These are phyloP conservation scores for Arthroderma sp. DNA, from an alignment of 2,329 filamentous ascomycete genomes.

Conservation along the genomic window DNA sequence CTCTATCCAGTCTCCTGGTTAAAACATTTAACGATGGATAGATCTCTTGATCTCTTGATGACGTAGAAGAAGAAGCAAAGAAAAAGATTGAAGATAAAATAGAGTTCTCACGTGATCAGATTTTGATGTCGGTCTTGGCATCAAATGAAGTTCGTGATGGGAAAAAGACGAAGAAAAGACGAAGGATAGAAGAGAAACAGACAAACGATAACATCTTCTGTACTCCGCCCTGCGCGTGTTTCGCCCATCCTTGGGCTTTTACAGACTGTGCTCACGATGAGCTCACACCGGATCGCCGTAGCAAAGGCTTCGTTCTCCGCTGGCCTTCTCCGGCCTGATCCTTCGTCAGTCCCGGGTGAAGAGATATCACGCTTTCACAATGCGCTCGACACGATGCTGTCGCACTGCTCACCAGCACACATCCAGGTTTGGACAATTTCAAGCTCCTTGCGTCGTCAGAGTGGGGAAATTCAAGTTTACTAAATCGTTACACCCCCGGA, in stretches of 20 bases:
- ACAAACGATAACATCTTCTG: neutral
- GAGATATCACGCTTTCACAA: conserved; percentile 58
- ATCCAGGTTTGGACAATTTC: conserved; percentile 64
- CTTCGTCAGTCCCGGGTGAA: conserved; percentile 54
- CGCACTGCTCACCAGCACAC: conserved; percentile 64
- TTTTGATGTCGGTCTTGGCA: too few species aligned
- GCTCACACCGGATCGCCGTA: conserved; percentile 59
- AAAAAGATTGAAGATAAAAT: too few species aligned
- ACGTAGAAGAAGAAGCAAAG: too few species aligned
- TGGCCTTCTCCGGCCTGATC: conserved; percentile 60
- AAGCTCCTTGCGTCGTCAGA: conserved; percentile 6
- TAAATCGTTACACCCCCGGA: conserved; percentile 23
- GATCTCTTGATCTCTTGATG: too few species aligned
- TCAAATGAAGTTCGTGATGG: too few species aligned
- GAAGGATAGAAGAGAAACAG: neutral
- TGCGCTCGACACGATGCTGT: conserved; percentile 51
- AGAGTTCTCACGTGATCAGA: too few species aligned
- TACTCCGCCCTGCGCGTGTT: neutral
- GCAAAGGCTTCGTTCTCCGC: conserved; percentile 68
- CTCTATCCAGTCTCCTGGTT: too few species aligned
- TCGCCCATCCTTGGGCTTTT: neutral
- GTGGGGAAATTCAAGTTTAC: conserved; percentile 19
- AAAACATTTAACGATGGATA: too few species aligned
- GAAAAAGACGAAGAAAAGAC: neutral
- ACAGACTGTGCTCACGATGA: conserved; percentile 36